Percentiles rank a stretch among this genome's conserved stretches.
These are phyloP conservation scores for Pilaira anomala DNA, from an alignment of 192 early-diverging fungal genomes.

Conservation along the genomic window DNA sequence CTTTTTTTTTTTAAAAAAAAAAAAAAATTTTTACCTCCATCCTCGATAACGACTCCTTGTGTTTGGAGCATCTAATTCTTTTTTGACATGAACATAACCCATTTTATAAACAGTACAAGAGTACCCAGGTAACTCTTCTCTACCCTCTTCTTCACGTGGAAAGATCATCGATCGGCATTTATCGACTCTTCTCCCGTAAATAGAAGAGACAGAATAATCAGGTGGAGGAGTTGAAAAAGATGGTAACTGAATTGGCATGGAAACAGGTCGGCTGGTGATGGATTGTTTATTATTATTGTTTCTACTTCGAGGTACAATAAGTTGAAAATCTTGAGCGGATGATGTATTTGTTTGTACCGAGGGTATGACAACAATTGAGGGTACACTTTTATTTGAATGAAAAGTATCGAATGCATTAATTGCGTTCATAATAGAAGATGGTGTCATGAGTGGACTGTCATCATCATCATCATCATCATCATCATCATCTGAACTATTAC, in stretches of 20 bases:
- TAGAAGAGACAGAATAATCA: background rate
- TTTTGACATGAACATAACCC: constrained; percentile 48
- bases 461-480: background rate
- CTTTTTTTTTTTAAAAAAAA: background rate
- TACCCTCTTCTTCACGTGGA: constrained; percentile 41
- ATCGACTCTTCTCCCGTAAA: background rate
- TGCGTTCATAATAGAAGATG: background rate
- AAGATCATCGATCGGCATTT: constrained; percentile 8
- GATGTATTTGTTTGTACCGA: constrained; percentile 14
- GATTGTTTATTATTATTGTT: background rate
- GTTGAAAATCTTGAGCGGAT: background rate
- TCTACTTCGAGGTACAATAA: background rate
- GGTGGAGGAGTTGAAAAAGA: background rate
- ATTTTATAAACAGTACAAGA: constrained; percentile 45
- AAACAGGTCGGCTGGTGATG: background rate
- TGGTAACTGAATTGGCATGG: constrained; percentile 14
- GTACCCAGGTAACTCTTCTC: constrained; percentile 42
- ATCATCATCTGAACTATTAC: background rate
- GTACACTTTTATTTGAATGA: background rate
- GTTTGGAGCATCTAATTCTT: constrained; percentile 37
- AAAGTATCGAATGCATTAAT: too few species aligned
- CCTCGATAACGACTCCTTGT: constrained; percentile 36
- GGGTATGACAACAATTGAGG: constrained; percentile 8
- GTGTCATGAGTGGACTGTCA: background rate
- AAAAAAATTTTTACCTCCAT: constrained; percentile 37